These are phyloP conservation scores for Vickermania ingenoplastis DNA, from an alignment of 208 protist genomes.

Conservation along the genomic window DNA sequence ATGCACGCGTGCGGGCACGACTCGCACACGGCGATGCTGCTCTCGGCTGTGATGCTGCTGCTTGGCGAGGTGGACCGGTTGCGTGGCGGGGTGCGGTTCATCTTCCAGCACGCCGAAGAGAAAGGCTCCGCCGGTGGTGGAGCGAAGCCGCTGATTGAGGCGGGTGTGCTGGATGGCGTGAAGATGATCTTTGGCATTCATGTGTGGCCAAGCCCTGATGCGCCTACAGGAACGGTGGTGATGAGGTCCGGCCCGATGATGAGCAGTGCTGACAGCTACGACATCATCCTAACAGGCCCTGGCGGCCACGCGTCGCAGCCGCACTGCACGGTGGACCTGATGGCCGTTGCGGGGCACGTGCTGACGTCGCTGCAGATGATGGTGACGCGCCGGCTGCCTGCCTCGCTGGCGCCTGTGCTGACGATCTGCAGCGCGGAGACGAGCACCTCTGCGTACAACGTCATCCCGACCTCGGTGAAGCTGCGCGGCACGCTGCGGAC, in stretches of 20 bases:
- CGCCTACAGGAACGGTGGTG: slow-evolving; percentile 11
- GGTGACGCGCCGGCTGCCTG: slow-evolving; percentile 29
- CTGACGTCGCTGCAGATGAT: slow-evolving; percentile 38
- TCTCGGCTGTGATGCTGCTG: slow-evolving; percentile 41
- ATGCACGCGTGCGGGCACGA: slow-evolving; percentile 58
- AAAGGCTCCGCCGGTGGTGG: slow-evolving; percentile 37
- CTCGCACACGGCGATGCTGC: slow-evolving; percentile 42
- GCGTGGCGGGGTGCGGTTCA: slow-evolving; percentile 51
- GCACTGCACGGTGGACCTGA: slow-evolving; percentile 36
- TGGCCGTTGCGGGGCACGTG: slow-evolving; percentile 25
- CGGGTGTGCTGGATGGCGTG: slow-evolving; percentile 32
- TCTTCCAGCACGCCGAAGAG: slow-evolving; percentile 61
- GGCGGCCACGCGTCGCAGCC: slow-evolving; percentile 55
- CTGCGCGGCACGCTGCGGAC: slow-evolving; percentile 41
- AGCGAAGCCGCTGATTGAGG: slow-evolving; percentile 27
- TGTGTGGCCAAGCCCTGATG: slow-evolving; percentile 10
- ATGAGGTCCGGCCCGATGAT: slow-evolving; percentile 18
- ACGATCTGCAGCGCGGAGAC: slow-evolving; percentile 26
- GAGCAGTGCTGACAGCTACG: slow-evolving; percentile 16
- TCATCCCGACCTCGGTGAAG: slow-evolving; percentile 34
- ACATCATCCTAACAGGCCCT: slow-evolving; percentile 21
- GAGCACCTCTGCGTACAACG: slow-evolving; percentile 41
- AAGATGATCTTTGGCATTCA: slow-evolving; percentile 42
- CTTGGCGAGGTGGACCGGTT: slow-evolving; percentile 30
- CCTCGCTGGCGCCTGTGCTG: slow-evolving; percentile 29